phyloP scores from a whole-genome alignment of 148 eudicot species.

The Silene conica region DNA sequence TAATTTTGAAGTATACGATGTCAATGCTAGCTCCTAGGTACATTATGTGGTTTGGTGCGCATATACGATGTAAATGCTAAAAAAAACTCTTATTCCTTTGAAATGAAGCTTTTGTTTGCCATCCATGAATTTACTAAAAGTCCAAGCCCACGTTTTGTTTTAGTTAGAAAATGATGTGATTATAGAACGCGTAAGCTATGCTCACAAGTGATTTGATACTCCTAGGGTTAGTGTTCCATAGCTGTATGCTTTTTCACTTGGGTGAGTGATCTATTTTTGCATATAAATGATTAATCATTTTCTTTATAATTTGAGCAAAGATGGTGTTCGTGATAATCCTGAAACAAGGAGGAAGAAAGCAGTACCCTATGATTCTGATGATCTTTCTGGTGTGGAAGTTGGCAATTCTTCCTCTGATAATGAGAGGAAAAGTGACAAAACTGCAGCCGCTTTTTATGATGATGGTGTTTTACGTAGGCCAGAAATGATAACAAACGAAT shows the following conservation, averaged over 20 bases:
- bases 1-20: background rate
- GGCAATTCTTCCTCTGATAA: background rate
- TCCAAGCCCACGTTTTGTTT: background rate
- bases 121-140: background rate
- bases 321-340: slow-evolving; percentile 15
- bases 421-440: background rate
- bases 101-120: background rate
- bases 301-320: slow-evolving; percentile 20
- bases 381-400: slow-evolving; percentile 20
- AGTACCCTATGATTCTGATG: slow-evolving; percentile 14
- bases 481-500: slow-evolving; percentile 27
- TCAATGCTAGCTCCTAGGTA: no score
- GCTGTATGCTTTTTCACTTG: background rate
- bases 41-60: background rate
- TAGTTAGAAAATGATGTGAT: background rate
- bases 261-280: background rate
- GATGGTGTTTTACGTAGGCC: slow-evolving; percentile 20
- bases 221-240: background rate
- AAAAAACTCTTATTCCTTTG: background rate
- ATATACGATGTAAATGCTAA: background rate
- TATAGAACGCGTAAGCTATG: background rate
- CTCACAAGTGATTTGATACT: background rate
- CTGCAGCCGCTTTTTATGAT: slow-evolving; percentile 20
- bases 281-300: background rate
- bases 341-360: slow-evolving; percentile 21